Conservation (phyloP, 495 filamentous ascomycete species). For the Neurospora tetraspora region DNA sequence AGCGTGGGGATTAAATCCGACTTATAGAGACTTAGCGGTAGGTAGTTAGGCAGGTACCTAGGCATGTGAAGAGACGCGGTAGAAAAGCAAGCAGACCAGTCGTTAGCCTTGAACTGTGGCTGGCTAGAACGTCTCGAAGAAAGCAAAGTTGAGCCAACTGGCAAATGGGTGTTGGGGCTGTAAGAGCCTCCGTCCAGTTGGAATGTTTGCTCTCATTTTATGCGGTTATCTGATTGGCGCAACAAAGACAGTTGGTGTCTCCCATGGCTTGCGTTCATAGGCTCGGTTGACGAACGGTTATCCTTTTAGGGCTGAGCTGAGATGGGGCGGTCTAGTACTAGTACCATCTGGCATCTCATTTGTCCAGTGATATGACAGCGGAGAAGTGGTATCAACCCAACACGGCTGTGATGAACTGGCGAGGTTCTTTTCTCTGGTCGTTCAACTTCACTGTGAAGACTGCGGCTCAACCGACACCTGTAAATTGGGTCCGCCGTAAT, state of each 20-base stretch:
- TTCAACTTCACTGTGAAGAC: not conserved
- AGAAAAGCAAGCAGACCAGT: not conserved
- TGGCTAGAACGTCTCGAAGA: not conserved
- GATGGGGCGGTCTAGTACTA: not conserved
- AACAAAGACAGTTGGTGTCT: not conserved
- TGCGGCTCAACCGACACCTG: not conserved
- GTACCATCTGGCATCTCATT: not conserved
- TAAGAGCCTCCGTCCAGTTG: not conserved
- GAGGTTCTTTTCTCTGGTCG: not conserved
- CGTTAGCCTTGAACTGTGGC: not conserved
- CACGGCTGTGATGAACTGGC: not conserved
- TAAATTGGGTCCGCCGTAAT: not conserved
- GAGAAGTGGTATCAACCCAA: not conserved
- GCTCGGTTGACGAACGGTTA: not conserved
- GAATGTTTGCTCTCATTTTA: not conserved
- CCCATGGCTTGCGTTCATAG: not conserved
- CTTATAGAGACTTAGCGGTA: not conserved
- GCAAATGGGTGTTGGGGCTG: not conserved
- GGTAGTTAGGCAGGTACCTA: not conserved
- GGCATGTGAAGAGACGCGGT: not conserved
- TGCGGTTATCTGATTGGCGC: not conserved
- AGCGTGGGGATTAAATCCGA: no score
- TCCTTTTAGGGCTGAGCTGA: not conserved
- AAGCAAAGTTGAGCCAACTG: not conserved
- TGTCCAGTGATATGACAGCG: not conserved